Conservation (phyloP, 23 red algal species). For the Agarophyton chilense region DNA sequence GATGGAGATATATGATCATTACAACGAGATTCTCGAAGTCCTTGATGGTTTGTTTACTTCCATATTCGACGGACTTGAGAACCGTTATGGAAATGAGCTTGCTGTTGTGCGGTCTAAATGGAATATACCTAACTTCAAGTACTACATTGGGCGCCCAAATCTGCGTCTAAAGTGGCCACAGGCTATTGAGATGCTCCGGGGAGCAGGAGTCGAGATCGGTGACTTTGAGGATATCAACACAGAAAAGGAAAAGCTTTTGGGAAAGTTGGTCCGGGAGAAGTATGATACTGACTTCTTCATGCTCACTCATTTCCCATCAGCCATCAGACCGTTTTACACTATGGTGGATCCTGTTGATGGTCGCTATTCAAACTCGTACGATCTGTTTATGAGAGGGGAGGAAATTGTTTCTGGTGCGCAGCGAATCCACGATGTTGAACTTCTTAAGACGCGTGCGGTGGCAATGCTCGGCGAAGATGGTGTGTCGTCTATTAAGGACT, state of each 20-base stretch:
- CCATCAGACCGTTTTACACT: constrained; percentile 95
- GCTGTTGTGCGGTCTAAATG: constrained; percentile 76
- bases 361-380: constrained; percentile 93
- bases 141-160: constrained; percentile 60
- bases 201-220: constrained; percentile 70
- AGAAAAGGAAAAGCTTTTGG: constrained; percentile 88
- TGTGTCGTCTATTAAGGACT: constrained; percentile 74
- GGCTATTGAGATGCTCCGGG: constrained; percentile 84
- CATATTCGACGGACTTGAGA: constrained; percentile 90
- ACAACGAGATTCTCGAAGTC: constrained; percentile 87
- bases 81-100: constrained; percentile 69
- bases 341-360: constrained; percentile 88
- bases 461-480: constrained; percentile 75
- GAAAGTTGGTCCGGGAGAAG: constrained; percentile 70
- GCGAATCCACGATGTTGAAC: constrained; percentile 86
- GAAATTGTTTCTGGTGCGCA: constrained; percentile 99
- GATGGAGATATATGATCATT: constrained; percentile 96
- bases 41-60: constrained; percentile 81
- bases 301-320: constrained; percentile 82
- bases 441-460: constrained; percentile 60
- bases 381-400: constrained; percentile 98
- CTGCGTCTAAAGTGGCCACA: constrained; percentile 73
- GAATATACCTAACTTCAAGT: constrained; percentile 74
- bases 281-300: constrained; percentile 99
- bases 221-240: constrained; percentile 92